A percentile compares a stretch with the other conserved stretches of the same genome.
Evolutionary conservation across 2,329 filamentous ascomycete species (phyloP).

Genomic region (Cercospora janseana): DNA sequence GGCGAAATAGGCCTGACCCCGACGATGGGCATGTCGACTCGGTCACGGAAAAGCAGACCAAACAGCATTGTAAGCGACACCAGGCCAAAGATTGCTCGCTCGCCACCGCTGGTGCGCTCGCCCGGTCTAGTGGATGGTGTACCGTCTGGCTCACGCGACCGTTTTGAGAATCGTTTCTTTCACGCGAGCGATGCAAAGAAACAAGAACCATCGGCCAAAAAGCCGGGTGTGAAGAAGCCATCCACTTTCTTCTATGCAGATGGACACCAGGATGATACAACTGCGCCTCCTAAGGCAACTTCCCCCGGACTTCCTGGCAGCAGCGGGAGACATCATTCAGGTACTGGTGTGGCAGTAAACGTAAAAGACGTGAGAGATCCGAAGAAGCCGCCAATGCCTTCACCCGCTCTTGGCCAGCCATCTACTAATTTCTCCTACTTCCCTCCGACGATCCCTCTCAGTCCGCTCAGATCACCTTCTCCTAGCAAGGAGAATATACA

Average conservation of each 20-base stretch:
- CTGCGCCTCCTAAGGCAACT: constrained; percentile 40
- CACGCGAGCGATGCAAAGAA: constrained; percentile 72
- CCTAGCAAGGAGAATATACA: constrained; percentile 50
- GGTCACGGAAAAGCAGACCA: constrained; percentile 32
- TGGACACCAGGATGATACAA: constrained; percentile 44
- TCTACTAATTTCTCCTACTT: constrained; percentile 37
- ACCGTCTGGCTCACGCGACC: constrained; percentile 21
- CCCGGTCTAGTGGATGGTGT: constrained; percentile 34
- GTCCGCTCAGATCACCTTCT: constrained; percentile 41
- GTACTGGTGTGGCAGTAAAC: constrained; percentile 27
- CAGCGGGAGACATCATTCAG: constrained; percentile 27
- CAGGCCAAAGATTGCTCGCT: constrained; percentile 26
- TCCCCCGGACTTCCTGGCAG: constrained; percentile 40
- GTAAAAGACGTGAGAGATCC: constrained; percentile 21
- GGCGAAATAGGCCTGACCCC: constrained; percentile 23
- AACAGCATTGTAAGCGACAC: constrained; percentile 40
- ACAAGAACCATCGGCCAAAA: constrained; percentile 34
- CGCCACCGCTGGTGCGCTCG: constrained; percentile 39
- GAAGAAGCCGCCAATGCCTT: constrained; percentile 35
- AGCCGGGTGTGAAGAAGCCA: constrained; percentile 45
- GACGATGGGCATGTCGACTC: constrained; percentile 4
- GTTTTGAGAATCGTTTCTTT: constrained; percentile 72
- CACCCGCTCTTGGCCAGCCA: constrained; percentile 35
- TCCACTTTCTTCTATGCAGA: constrained; percentile 54
- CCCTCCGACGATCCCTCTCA: constrained; percentile 26